Conservation (phyloP, 345 rosid species). For the Boechera stricta region DNA sequence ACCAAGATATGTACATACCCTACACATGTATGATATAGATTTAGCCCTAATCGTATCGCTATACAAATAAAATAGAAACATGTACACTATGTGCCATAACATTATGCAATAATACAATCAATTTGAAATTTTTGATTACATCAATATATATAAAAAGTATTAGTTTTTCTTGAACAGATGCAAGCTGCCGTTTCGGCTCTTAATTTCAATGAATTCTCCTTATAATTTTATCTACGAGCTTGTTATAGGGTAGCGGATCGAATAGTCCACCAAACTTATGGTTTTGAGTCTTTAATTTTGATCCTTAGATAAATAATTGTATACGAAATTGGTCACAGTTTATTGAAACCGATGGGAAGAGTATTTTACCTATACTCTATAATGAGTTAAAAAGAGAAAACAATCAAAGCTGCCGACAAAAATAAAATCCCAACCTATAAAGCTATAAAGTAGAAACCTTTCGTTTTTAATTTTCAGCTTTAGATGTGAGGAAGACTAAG, state of each 20-base stretch:
- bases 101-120: too few species aligned
- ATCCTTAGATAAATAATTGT: background rate
- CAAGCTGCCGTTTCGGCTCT: background rate
- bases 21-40: too few species aligned
- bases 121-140: background rate
- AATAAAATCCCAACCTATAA: background rate
- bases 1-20: too few species aligned
- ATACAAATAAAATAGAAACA: too few species aligned
- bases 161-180: background rate
- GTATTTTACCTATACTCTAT: background rate
- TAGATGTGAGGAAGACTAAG: conserved; percentile 28
- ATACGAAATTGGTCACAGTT: background rate
- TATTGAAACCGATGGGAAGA: background rate
- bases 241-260: background rate
- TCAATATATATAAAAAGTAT: background rate
- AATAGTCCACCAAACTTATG: background rate
- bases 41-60: too few species aligned
- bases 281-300: background rate
- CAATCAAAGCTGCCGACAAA: conserved; percentile 31
- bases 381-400: background rate
- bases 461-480: background rate
- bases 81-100: too few species aligned
- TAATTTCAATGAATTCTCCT: background rate
- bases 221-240: background rate
- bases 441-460: conserved; percentile 21